Percentiles rank a stretch among this genome's conserved stretches.
phyloP scores from a whole-genome alignment of 352 stramenopile genomes.

The Phytophthora brassicae region DNA sequence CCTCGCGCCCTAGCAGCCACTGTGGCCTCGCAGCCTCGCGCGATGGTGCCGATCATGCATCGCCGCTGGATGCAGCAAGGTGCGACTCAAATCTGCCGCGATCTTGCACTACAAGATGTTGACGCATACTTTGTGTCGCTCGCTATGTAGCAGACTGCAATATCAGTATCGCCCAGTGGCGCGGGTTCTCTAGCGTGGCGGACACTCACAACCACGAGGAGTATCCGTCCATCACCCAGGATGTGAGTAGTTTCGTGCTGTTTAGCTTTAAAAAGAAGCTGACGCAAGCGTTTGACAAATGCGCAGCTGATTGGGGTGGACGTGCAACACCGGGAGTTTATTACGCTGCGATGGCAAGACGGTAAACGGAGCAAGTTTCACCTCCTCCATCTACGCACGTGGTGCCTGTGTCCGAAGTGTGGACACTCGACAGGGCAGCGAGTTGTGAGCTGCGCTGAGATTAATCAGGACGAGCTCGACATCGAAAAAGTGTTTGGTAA shows the following conservation, averaged over 20 bases:
- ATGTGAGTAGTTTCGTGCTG: slow-evolving; percentile 19
- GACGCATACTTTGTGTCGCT: slow-evolving; percentile 1
- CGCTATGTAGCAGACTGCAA: too few species aligned
- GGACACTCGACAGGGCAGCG: slow-evolving; percentile 77
- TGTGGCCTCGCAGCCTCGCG: slow-evolving; percentile 12
- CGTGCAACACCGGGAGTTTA: slow-evolving; percentile 69
- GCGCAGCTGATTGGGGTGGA: slow-evolving; percentile 65
- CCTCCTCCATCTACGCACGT: slow-evolving; percentile 73
- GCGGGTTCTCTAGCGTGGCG: slow-evolving; percentile 20
- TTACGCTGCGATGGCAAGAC: slow-evolving; percentile 80
- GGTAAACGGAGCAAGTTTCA: slow-evolving; percentile 71
- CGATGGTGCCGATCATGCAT: slow-evolving; percentile 8
- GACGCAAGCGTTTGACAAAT: neutral
- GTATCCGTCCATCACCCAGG: slow-evolving; percentile 24
- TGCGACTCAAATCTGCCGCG: slow-evolving; percentile 10
- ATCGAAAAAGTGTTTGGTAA: slow-evolving; percentile 79
- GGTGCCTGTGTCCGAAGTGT: slow-evolving; percentile 71
- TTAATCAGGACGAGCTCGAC: slow-evolving; percentile 48
- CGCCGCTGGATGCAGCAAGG: slow-evolving; percentile 29
- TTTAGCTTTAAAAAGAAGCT: neutral
- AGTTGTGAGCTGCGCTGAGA: slow-evolving; percentile 76
- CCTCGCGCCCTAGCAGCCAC: slow-evolving; percentile 17
- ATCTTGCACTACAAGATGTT: slow-evolving; percentile 7
- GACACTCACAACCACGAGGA: slow-evolving; percentile 12
- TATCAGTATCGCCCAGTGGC: too few species aligned